These are phyloP conservation scores for Medicago lupulina DNA, from an alignment of 306 rosid genomes.

Conservation along the genomic window DNA sequence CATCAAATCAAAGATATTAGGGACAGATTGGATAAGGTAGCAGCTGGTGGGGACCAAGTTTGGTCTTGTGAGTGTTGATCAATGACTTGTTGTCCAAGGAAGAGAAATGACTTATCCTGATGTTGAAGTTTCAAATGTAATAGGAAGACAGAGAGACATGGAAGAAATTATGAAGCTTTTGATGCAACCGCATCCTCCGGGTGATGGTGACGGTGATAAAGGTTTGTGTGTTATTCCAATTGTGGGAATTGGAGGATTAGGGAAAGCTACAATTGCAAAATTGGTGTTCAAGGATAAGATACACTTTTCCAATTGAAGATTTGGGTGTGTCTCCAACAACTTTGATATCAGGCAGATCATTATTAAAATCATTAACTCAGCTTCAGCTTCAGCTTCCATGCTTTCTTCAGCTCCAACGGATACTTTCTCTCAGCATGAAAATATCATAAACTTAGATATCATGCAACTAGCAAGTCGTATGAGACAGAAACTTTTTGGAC, in stretches of 20 bases:
- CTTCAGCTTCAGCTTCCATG: too few species aligned
- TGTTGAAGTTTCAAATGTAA: background rate
- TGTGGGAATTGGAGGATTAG: conserved; percentile 17
- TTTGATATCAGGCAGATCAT: background rate
- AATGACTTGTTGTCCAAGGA: background rate
- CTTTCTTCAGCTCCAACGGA: too few species aligned
- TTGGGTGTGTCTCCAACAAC: background rate
- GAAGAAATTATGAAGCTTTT: conserved; percentile 1
- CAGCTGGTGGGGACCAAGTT: background rate
- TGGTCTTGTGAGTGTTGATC: background rate
- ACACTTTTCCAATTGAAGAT: background rate
- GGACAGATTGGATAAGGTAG: background rate
- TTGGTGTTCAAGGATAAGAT: background rate
- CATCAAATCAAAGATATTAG: background rate
- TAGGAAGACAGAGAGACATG: background rate
- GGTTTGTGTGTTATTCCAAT: conserved; percentile 3
- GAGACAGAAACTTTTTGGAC: background rate
- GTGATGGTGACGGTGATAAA: background rate
- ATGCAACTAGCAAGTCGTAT: background rate
- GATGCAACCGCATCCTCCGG: background rate
- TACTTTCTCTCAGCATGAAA: too few species aligned
- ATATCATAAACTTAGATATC: background rate
- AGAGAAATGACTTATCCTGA: background rate
- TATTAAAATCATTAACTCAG: conserved; percentile 4
- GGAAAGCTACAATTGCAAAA: conserved; percentile 7